Evolutionary conservation across 164 flowering plant genomes (phyloP), one percentile per base, ranked within the genome.

Genomic region (Nelumbo lutea): DNA sequence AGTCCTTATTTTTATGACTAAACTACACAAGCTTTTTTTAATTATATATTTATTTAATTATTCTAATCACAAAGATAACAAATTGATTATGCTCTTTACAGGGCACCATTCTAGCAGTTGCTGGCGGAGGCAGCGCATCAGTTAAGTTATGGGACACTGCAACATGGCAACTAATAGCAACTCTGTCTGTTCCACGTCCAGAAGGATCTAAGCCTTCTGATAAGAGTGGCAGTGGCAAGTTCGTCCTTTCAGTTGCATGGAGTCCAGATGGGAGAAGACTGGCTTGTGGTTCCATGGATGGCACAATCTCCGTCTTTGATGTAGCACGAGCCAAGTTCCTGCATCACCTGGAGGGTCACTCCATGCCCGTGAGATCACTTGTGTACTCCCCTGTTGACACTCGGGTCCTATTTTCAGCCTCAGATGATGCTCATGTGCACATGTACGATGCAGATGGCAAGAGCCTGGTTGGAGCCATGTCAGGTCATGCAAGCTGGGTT

Each of bases 251-350:
- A 40, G 96, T 96, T 41, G 99, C 98, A 42, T 96, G 95, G 95
- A 89, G 93, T 69, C 85, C 88, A 39, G 97, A 93, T 77, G 99
- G 99, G 41, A 83, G 70, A 65, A 82, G 85, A 38, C 70, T 96
- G 55, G 97, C 99, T 50, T 96, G 97, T 79, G 98, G 99, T 5
- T 82, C 96, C 65, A 90, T 90, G 96, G 99, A 96, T 68, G 99
- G 99, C 62, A 87, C 93, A 5, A 83, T 96, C 68, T 87, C 95
- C 2, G 67, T 96, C 59, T 96, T 96, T 68, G 99, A 93, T 65
- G 96, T 84, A 40, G 70, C 78, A 1, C 93, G 92, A 62, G 79
- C 85, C 38, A 96, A 96, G 70, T 91, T 90, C 79, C 85, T 93
- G 4, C 96, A 96, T 79, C 91, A 91, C 75, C 83, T 96, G 1